Evolutionary conservation across 352 stramenopile species (phyloP), one percentile per base, ranked within the genome.

Genomic region (Phytophthora pisi): DNA sequence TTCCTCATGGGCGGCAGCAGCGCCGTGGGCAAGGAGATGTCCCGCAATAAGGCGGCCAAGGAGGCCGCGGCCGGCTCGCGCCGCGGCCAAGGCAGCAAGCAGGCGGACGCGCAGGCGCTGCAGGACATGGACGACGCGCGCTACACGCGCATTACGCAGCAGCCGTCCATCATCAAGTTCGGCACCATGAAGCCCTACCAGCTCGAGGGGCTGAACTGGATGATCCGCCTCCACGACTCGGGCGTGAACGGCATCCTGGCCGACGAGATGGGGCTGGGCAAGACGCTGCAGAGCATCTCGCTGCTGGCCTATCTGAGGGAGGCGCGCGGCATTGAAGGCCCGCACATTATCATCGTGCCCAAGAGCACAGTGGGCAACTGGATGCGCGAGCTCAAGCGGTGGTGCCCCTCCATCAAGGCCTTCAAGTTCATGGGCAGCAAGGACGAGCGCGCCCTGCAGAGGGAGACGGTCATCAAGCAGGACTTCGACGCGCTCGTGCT

Each of bases 331-430:
- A 98, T 99, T 5, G 90, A 97, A 66, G 97, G 97, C 4, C 97
- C 97, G 4, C 98, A 99, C 75, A 91, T 99, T n/a, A 96, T 99
- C 57, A 97, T 99, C 40, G 97, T 98, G 7, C 98, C 98, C 2
- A 97, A 99, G 54, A 98, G 97, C 4, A 99, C 98, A 23, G 89
- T 99, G 9, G 96, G 96, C 42, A 99, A 99, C 77, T 99, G 98
- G 98, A 97, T 99, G 93, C 92, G 95, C 62, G 98, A 99, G 77
- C 90, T 99, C 51, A 89, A 98, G 81, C 92, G 97, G 59, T 99
- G 97, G 97, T 93, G 97, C 47, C 98, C 98, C 2, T 87, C 75
- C 18, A 93, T 98, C 64, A 88, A 90, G 13, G 95, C 97, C 5
- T 85, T 98, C 61, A 95, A 98, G 64, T 99, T 99, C 64, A 98